Conservation (phyloP, 2,329 filamentous ascomycete genomes). For the Cercospora brassicicola region DNA sequence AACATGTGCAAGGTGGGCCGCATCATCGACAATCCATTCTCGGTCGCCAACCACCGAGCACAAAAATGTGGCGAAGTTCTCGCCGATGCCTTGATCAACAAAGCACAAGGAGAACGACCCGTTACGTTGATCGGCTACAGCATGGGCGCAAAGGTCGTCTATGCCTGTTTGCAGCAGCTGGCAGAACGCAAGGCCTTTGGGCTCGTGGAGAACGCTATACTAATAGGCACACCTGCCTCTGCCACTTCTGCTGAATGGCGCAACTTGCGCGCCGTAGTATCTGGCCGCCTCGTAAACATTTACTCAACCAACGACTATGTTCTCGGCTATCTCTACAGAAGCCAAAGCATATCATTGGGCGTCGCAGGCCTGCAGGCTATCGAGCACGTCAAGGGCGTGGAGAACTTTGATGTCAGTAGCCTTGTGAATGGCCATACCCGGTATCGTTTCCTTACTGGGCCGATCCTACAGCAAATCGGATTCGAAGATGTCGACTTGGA, state of each 20-base stretch:
- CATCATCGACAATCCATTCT: slow-evolving; percentile 46
- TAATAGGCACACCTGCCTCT: slow-evolving; percentile 79
- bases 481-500: slow-evolving; percentile 54
- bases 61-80: slow-evolving; percentile 44
- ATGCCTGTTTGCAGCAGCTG: slow-evolving; percentile 73
- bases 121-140: slow-evolving; percentile 45
- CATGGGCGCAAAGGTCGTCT: slow-evolving; percentile 62
- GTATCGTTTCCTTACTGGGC: slow-evolving; percentile 54
- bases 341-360: slow-evolving; percentile 77
- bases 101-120: slow-evolving; percentile 44
- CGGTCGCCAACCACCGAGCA: slow-evolving; percentile 41
- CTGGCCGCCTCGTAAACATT: slow-evolving; percentile 81
- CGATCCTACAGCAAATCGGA: slow-evolving; percentile 54
- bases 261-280: slow-evolving; percentile 72
- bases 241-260: slow-evolving; percentile 73
- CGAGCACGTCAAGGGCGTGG: slow-evolving; percentile 64
- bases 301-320: slow-evolving; percentile 86
- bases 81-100: slow-evolving; percentile 45
- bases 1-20: slow-evolving; percentile 34
- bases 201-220: slow-evolving; percentile 75
- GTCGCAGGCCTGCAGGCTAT: slow-evolving; percentile 80
- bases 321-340: slow-evolving; percentile 81
- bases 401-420: slow-evolving; percentile 56
- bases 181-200: slow-evolving; percentile 80
- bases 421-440: slow-evolving; percentile 53